A percentile compares a stretch with the other conserved stretches of the same genome.
Evolutionary conservation across 1,284 basidiomycete species (phyloP).

Genomic region (Trametes hirsuta): DNA sequence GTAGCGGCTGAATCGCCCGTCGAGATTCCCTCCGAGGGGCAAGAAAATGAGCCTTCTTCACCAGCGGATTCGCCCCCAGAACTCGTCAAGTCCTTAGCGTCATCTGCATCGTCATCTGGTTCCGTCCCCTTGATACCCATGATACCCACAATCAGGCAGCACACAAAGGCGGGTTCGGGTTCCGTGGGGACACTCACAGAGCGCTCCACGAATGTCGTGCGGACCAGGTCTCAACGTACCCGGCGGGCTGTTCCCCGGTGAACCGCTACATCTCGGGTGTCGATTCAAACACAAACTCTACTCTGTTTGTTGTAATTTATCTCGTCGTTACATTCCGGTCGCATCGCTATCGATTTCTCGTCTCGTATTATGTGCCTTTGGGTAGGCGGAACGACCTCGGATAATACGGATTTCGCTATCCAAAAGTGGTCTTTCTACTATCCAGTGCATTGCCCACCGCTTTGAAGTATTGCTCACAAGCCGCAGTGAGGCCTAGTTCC

Average conservation of each 20-base stretch:
- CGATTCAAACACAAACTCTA: neutral
- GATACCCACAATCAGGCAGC: constrained; percentile 24
- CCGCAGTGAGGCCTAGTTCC: no score
- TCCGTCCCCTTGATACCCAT: constrained; percentile 18
- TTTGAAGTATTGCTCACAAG: no score
- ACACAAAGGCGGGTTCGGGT: constrained; percentile 27
- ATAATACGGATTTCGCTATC: no score
- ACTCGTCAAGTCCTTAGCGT: constrained; percentile 28
- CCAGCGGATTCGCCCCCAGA: constrained; percentile 18
- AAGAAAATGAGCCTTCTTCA: constrained; percentile 27
- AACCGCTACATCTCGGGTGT: neutral
- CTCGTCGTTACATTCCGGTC: constrained; percentile 1
- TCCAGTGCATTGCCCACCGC: no score
- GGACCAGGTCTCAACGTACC: constrained; percentile 22
- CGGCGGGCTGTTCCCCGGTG: constrained; percentile 27
- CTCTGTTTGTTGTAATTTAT: constrained; percentile 6
- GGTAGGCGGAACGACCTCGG: no score
- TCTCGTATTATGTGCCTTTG: no score
- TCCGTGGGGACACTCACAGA: constrained; percentile 39
- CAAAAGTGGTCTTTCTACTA: no score
- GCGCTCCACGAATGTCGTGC: constrained; percentile 37
- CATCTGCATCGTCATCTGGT: constrained; percentile 43
- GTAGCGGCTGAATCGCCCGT: constrained; percentile 24
- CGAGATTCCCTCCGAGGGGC: constrained; percentile 25
- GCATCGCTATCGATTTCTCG: constrained; percentile 7